Conservation (phyloP, 169 alveolate genomes). For the Babesia ovis region DNA sequence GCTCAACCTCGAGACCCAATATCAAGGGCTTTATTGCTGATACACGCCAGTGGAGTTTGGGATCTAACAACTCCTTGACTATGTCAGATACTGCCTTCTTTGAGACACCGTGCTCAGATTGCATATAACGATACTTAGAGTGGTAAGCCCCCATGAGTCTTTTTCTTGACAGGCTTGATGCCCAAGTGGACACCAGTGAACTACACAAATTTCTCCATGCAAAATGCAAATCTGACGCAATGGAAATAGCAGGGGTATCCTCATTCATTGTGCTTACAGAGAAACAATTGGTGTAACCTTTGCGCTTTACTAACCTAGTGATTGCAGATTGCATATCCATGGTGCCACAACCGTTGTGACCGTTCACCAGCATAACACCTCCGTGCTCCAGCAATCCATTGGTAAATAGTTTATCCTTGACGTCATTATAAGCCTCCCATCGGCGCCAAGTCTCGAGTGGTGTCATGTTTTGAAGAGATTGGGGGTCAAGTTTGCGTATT, state of each 20-base stretch:
- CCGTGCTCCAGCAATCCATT: constrained; percentile 26
- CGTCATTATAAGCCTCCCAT: constrained; percentile 45
- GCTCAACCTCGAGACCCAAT: constrained; percentile 41
- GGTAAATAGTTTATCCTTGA: not conserved
- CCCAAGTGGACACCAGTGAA: constrained; percentile 45
- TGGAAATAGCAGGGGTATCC: constrained; percentile 30
- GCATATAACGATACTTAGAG: constrained; percentile 26
- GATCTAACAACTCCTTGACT: constrained; percentile 55
- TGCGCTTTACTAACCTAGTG: constrained; percentile 9
- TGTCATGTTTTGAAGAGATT: not conserved
- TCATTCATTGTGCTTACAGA: constrained; percentile 48
- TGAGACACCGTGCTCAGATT: constrained; percentile 30
- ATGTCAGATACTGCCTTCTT: constrained; percentile 30
- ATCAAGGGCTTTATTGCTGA: constrained; percentile 30
- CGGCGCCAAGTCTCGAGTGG: constrained; percentile 48
- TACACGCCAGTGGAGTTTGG: constrained; percentile 55
- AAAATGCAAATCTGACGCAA: constrained; percentile 22
- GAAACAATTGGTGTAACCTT: constrained; percentile 30
- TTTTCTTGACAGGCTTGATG: constrained; percentile 14
- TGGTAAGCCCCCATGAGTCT: constrained; percentile 16
- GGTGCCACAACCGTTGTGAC: constrained; percentile 35
- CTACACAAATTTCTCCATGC: constrained; percentile 45
- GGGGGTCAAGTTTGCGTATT: constrained; percentile 41
- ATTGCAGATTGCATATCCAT: constrained; percentile 27
- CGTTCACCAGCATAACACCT: constrained; percentile 45